Percentiles rank a stretch among this genome's conserved stretches.
phyloP scores from a whole-genome alignment of 1,284 basidiomycete species.

The Rhodotorula sp. region DNA sequence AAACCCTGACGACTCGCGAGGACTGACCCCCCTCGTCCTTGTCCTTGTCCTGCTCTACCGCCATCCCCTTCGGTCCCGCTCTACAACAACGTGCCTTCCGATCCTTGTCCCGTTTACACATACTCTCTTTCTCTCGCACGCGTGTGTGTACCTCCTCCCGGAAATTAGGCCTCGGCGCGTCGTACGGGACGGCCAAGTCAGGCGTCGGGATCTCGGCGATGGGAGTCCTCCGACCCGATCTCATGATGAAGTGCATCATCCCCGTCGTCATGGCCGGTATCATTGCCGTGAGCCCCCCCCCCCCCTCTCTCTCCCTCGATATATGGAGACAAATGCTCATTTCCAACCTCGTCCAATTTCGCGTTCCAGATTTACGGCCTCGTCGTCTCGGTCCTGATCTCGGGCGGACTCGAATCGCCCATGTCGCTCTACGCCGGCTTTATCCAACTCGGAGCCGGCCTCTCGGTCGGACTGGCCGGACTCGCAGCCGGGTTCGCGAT shows the following conservation, averaged over 20 bases:
- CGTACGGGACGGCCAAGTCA: constrained; percentile 54
- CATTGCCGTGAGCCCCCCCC: constrained; percentile 44
- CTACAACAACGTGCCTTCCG: background rate
- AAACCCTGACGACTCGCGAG: too few relatives aligned
- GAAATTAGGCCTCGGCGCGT: constrained; percentile 42
- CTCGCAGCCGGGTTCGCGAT: constrained; percentile 53
- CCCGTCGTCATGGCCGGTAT: constrained; percentile 50
- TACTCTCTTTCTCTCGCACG: too few relatives aligned
- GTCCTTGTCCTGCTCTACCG: background rate
- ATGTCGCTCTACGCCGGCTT: constrained; percentile 53
- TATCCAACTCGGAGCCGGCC: constrained; percentile 54
- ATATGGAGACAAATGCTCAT: too few relatives aligned
- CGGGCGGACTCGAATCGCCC: constrained; percentile 52
- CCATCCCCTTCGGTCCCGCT: background rate
- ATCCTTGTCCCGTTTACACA: background rate
- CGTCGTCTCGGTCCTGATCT: constrained; percentile 53
- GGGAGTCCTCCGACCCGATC: constrained; percentile 54
- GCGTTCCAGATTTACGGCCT: constrained; percentile 46
- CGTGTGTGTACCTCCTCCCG: too few relatives aligned
- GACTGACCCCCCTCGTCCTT: background rate
- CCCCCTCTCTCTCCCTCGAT: background rate
- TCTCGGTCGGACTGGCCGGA: constrained; percentile 54
- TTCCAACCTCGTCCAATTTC: background rate
- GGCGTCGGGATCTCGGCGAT: constrained; percentile 55
- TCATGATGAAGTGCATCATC: constrained; percentile 50